These are phyloP conservation scores for Kluyveromyces starmeri DNA, from an alignment of 805 yeast genomes.

Conservation along the genomic window DNA sequence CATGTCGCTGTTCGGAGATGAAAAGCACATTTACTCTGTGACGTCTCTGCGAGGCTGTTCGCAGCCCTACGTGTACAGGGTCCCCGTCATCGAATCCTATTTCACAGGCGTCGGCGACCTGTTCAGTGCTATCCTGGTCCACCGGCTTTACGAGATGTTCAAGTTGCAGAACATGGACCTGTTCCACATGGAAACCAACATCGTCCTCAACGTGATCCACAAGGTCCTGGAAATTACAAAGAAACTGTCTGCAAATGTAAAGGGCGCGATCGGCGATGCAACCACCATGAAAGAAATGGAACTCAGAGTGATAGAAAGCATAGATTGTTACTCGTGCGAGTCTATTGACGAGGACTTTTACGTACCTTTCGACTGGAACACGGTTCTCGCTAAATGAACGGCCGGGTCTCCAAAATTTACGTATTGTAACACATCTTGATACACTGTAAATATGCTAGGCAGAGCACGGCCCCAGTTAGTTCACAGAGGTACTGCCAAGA, in stretches of 20 bases:
- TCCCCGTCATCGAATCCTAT: conserved; percentile 64
- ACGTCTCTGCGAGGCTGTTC: conserved; percentile 30
- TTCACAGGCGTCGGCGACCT: conserved; percentile 95
- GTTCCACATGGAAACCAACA: conserved; percentile 21
- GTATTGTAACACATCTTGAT: too few relatives aligned
- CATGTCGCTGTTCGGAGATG: conserved; percentile 17
- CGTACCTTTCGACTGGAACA: conserved; percentile 5
- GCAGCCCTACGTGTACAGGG: conserved; percentile 28
- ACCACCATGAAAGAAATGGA: conserved; percentile 63
- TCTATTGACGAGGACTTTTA: conserved; percentile 5
- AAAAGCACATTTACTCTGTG: conserved; percentile 33
- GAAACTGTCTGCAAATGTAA: conserved; percentile 14
- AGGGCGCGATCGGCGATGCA: conserved; percentile 45
- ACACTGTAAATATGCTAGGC: too few relatives aligned
- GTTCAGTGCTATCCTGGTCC: conserved; percentile 71
- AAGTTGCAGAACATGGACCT: conserved; percentile 7
- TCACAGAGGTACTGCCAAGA: too few relatives aligned
- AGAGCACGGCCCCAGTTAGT: too few relatives aligned
- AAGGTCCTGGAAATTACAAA: conserved; percentile 21
- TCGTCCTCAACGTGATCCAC: conserved; percentile 28
- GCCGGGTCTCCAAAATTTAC: too few relatives aligned
- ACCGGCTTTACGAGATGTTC: conserved; percentile 37
- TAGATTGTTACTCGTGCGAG: conserved; percentile 28
- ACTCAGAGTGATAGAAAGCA: conserved; percentile 55
- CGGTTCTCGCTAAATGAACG: too few relatives aligned